Percentiles rank a stretch among this genome's conserved stretches.
Conservation (phyloP, 805 yeast genomes). For the Hanseniaspora hatyaiensis region DNA sequence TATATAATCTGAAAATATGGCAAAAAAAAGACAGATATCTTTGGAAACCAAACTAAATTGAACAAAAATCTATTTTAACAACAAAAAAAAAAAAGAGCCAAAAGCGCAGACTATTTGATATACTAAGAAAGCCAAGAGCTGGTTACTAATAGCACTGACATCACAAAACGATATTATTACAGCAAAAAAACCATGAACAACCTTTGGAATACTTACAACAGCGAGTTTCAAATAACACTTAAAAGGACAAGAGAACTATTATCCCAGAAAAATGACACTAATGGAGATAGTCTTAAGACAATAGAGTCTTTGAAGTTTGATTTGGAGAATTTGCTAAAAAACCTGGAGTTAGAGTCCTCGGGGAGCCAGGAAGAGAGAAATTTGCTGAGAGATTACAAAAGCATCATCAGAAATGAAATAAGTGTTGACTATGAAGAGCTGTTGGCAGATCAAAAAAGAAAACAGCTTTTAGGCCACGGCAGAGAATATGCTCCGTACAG, state of each 20-base stretch:
- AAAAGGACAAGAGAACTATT: constrained; percentile 23
- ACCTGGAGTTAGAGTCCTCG: constrained; percentile 79
- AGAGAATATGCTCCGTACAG: constrained; percentile 24
- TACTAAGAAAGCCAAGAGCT: no score
- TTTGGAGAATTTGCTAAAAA: constrained; percentile 57
- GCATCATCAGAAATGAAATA: constrained; percentile 43
- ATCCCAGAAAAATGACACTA: constrained; percentile 20
- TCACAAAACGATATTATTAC: no score
- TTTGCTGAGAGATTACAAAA: constrained; percentile 61
- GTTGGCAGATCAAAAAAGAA: constrained; percentile 61
- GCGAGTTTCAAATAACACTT: constrained; percentile 30
- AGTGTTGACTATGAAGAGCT: constrained; percentile 45
- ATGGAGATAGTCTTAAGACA: constrained; percentile 23
- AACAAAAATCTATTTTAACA: no score
- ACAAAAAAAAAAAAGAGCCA: no score
- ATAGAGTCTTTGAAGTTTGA: constrained; percentile 29
- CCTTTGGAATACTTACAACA: constrained; percentile 29
- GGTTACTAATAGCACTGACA: no score
- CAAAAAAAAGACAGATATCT: no score
- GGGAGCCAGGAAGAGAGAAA: constrained; percentile 43
- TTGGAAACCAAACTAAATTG: no score
- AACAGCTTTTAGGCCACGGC: constrained; percentile 54
- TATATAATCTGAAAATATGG: no score
- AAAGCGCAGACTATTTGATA: no score
- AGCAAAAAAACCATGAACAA: constrained; percentile 21